A percentile compares a stretch with the other conserved stretches of the same genome.
Conservation (phyloP, 2,329 filamentous ascomycete genomes). For the Claviceps fusiformis region DNA sequence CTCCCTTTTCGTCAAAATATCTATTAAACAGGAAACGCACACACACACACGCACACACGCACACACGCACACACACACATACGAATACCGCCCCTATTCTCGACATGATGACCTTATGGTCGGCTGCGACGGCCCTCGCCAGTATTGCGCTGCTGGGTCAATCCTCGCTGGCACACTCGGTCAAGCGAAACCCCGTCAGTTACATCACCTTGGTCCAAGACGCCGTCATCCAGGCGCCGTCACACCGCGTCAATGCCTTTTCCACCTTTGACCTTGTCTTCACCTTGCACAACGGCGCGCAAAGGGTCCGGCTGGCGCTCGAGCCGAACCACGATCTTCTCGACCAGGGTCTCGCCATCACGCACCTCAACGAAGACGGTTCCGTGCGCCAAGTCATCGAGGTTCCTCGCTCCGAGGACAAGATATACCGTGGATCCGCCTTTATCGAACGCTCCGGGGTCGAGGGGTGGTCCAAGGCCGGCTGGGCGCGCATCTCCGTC, state of each 20-base stretch:
- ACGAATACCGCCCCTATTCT: neutral
- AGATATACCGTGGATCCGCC: constrained; percentile 69
- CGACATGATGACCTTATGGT: constrained; percentile 15
- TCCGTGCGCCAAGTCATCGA: constrained; percentile 50
- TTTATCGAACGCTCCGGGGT: constrained; percentile 51
- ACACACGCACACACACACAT: too few relatives aligned
- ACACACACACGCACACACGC: too few relatives aligned
- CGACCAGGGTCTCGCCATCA: constrained; percentile 58
- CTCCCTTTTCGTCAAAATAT: neutral
- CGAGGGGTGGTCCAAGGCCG: constrained; percentile 61
- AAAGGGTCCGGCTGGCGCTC: constrained; percentile 65
- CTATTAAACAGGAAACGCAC: too few relatives aligned
- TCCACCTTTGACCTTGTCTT: constrained; percentile 82
- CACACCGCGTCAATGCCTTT: constrained; percentile 63
- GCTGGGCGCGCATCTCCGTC: constrained; percentile 76
- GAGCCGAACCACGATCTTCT: constrained; percentile 89
- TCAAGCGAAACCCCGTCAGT: constrained; percentile 61
- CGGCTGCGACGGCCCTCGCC: constrained; percentile 12
- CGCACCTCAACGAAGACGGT: constrained; percentile 61
- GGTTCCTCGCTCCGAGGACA: constrained; percentile 60
- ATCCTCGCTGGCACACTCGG: constrained; percentile 44
- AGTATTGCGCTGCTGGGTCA: constrained; percentile 12
- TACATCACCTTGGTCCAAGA: constrained; percentile 62
- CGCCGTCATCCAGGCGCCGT: constrained; percentile 63
- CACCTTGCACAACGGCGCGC: constrained; percentile 49